These are phyloP conservation scores for Cryptococcus deneoformans DNA, from an alignment of 1,284 basidiomycete genomes.

Conservation along the genomic window DNA sequence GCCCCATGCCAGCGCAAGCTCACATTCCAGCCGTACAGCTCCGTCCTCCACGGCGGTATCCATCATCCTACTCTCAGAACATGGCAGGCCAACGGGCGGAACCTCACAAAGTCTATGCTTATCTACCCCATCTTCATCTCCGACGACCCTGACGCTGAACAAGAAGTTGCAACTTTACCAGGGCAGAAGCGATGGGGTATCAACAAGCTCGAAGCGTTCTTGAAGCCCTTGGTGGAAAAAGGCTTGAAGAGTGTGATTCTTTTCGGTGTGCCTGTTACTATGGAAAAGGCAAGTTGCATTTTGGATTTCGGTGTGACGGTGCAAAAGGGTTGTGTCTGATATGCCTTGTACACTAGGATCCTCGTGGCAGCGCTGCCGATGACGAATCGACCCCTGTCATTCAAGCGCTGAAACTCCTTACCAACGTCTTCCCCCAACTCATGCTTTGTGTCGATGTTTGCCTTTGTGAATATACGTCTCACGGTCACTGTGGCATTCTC, in stretches of 20 bases:
- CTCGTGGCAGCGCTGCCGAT: slow-evolving; percentile 80
- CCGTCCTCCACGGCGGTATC: slow-evolving; percentile 88
- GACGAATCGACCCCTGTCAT: slow-evolving; percentile 91
- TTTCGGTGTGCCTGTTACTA: slow-evolving; percentile 89
- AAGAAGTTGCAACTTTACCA: slow-evolving; percentile 72
- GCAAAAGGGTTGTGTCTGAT: not conserved
- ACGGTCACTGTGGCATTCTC: slow-evolving; percentile 93
- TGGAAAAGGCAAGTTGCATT: slow-evolving; percentile 63
- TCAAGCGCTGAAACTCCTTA: slow-evolving; percentile 75
- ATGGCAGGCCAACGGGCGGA: slow-evolving; percentile 70
- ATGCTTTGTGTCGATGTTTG: slow-evolving; percentile 96
- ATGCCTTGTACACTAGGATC: slow-evolving; percentile 61
- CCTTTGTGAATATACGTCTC: slow-evolving; percentile 99
- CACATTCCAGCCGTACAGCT: slow-evolving; percentile 49
- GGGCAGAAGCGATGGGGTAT: slow-evolving; percentile 92
- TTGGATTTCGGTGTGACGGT: not conserved
- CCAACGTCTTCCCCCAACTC: slow-evolving; percentile 71
- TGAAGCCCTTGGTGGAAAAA: slow-evolving; percentile 83
- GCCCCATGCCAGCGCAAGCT: not conserved
- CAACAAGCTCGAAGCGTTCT: slow-evolving; percentile 82
- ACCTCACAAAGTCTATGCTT: slow-evolving; percentile 83
- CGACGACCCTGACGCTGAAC: slow-evolving; percentile 79
- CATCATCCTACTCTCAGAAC: slow-evolving; percentile 80
- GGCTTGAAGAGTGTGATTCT: slow-evolving; percentile 90
- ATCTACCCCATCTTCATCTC: slow-evolving; percentile 98